Evolutionary conservation across 257 asterid species (phyloP), one percentile per base, ranked within the genome.

Genomic region (Ballota nigra): DNA sequence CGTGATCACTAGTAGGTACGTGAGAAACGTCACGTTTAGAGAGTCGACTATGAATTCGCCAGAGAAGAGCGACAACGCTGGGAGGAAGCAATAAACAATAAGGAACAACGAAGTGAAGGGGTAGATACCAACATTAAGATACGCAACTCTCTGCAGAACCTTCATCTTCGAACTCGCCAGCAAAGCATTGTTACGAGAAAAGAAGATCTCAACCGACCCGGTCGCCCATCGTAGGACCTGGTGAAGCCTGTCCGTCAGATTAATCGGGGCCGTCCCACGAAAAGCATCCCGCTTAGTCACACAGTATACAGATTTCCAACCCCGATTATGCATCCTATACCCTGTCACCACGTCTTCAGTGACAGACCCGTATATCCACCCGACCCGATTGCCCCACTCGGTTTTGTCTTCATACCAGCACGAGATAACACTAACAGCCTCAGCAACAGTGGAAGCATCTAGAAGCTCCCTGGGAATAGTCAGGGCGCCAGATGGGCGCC

Each of bases 201-300:
- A 89, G 86, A 89, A 89, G 51, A 89, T 89, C 75, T 89, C 95
- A 1, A 87, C 95, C 0, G 95, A 89, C 0, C 96, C 95, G 0
- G 96, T 89, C 11, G 96, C 96, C 96, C 96, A 89, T 1, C 96
- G 88, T 2, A 89, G 96, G 24, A 89, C 96, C 45, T 89, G 96
- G 72, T 89, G 96, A 61, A 89, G 93, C 85, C 96, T 75, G 57
- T 89, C 96, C 0, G 91, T 89, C 38, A 89, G 75, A 70, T 89
- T 89, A 61, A 89, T 89, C 0, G 96, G 96, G 9, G 96, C 96
- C 8, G 96, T 89, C 11, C 96, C 96, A 9, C 96, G 93, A 45
- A 89, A 89, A 16, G 96, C 96, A 34, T 89, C 96, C 64, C 96
- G 71, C 45, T 85, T 89, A 0, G 96, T 89, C n/a, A 89, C 96